phyloP scores from a whole-genome alignment of 2,329 filamentous ascomycete genomes.

The Ophiostoma australiae region DNA sequence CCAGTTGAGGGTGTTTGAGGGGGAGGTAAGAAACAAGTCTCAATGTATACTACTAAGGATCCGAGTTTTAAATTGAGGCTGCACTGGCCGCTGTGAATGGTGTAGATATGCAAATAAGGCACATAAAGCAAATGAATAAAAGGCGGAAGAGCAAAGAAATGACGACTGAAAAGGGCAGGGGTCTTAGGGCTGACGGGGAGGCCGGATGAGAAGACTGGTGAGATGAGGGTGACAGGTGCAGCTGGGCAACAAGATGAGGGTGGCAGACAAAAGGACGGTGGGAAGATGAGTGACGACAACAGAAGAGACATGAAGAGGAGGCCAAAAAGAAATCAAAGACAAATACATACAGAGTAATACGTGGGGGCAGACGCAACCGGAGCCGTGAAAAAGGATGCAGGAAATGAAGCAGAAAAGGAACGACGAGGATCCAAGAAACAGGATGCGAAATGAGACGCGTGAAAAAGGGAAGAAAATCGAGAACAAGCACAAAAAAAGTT shows the following conservation, averaged over 20 bases:
- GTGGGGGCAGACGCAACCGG: background rate
- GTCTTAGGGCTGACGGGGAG: conserved; percentile 23
- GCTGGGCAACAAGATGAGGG: conserved; percentile 7
- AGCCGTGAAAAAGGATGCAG: background rate
- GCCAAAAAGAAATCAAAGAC: conserved; percentile 10
- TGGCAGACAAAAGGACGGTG: background rate
- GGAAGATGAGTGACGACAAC: background rate
- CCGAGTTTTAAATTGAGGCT: background rate
- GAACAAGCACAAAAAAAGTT: background rate
- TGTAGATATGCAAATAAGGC: background rate
- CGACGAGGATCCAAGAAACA: background rate
- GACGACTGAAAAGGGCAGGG: background rate
- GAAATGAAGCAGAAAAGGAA: background rate
- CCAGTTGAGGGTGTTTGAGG: background rate
- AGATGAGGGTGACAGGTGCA: conserved; percentile 4
- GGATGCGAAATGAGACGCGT: background rate
- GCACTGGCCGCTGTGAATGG: background rate
- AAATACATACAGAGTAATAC: conserved; percentile 18
- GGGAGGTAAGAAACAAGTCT: background rate
- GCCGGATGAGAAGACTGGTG: conserved; percentile 3
- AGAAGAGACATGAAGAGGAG: conserved; percentile 17
- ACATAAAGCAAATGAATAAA: background rate
- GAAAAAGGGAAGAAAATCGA: conserved; percentile 8
- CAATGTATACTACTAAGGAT: background rate
- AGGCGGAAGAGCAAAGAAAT: background rate